Evolutionary conservation across 78 protist genomes (phyloP).

Genomic region (Cavenderia fasciculata): DNA sequence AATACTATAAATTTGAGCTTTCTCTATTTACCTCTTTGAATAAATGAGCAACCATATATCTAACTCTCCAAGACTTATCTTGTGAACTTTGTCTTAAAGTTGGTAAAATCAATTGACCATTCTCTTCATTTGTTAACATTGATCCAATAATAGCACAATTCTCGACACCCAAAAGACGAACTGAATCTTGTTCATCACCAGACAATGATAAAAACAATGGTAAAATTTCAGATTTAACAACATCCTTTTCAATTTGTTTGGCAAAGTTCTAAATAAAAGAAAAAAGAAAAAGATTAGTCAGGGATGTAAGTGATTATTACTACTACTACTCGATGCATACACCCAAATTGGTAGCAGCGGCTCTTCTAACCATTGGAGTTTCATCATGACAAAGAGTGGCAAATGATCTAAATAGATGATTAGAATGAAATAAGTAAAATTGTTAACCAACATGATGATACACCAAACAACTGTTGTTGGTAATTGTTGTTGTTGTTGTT

Average conservation of each 20-base stretch:
- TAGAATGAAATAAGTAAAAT: not conserved
- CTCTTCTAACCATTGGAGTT: slow-evolving; percentile 97
- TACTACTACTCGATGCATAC: slow-evolving; percentile 7
- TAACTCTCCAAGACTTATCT: slow-evolving; percentile 98
- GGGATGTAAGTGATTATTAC: not conserved
- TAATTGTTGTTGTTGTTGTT: not conserved
- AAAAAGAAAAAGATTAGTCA: not conserved
- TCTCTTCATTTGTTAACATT: slow-evolving; percentile 82
- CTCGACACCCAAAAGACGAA: slow-evolving; percentile 95
- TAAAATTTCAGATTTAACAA: slow-evolving; percentile 83
- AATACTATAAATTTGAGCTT: not conserved
- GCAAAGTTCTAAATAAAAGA: slow-evolving; percentile 70
- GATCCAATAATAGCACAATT: slow-evolving; percentile 86
- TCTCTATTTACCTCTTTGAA: slow-evolving; percentile 79
- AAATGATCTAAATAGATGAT: slow-evolving; percentile 51
- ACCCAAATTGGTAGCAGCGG: slow-evolving; percentile 90
- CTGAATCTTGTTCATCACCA: slow-evolving; percentile 96
- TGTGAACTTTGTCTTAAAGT: slow-evolving; percentile 45
- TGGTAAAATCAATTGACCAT: slow-evolving; percentile 81
- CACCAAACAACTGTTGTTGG: not conserved
- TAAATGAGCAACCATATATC: slow-evolving; percentile 96
- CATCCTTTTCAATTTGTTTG: slow-evolving; percentile 69
- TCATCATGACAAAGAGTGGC: slow-evolving; percentile 92
- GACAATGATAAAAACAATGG: slow-evolving; percentile 88
- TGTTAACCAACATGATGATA: too few relatives aligned